Evolutionary conservation across 768 basidiomycete species (phyloP).

Genomic region (Mycena galericulata): DNA sequence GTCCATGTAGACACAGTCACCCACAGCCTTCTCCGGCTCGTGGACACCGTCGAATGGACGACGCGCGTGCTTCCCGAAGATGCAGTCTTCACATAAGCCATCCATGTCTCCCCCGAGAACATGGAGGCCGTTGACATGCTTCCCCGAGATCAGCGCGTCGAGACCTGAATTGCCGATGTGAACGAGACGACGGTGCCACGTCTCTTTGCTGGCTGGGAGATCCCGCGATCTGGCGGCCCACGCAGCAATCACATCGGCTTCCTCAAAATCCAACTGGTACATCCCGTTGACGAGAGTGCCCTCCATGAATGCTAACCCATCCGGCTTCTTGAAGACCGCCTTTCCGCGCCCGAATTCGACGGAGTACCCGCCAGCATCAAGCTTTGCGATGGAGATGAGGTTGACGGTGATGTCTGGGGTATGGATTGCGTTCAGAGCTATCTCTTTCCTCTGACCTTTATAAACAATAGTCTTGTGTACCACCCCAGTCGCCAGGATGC

Average conservation of each 20-base stretch:
- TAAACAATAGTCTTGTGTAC: background rate
- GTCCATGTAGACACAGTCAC: conserved; percentile 20
- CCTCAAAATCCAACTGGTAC: background rate
- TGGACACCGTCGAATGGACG: too few species aligned
- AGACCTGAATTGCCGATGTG: background rate
- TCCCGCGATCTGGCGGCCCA: background rate
- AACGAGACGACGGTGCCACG: conserved; percentile 14
- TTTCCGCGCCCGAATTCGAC: background rate
- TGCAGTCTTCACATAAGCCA: too few species aligned
- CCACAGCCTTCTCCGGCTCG: conserved; percentile 12
- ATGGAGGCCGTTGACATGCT: too few species aligned
- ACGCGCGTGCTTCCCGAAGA: too few species aligned
- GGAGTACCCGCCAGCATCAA: background rate
- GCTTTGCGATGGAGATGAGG: conserved; percentile 5
- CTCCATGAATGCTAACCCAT: conserved; percentile 2
- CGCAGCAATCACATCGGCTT: too few species aligned
- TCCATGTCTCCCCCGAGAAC: too few species aligned
- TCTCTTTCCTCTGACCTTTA: background rate
- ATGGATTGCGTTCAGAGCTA: background rate
- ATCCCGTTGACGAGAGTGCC: background rate
- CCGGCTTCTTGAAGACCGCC: background rate
- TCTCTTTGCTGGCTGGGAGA: background rate
- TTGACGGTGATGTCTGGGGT: conserved; percentile 12
- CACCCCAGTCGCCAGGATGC: background rate
- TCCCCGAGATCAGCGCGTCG: background rate